Conservation (phyloP, 352 stramenopile genomes). For the Pythium guiyangense region DNA sequence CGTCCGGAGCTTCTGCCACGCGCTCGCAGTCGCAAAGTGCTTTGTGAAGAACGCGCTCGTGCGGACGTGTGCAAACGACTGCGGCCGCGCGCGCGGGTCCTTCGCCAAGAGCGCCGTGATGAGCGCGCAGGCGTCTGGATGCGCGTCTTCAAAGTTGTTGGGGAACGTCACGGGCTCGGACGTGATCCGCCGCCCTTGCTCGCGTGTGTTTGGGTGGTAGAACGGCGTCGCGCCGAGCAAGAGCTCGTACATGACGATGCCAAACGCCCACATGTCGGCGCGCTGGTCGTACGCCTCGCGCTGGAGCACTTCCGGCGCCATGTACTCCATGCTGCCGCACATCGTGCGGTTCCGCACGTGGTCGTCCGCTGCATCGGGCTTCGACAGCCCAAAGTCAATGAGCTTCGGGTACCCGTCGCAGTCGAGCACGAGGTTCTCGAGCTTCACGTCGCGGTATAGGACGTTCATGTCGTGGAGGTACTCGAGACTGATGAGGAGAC, state of each 20-base stretch:
- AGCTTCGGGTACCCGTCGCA: constrained; percentile 86
- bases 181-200: constrained; percentile 74
- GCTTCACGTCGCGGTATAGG: constrained; percentile 89
- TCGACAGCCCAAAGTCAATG: constrained; percentile 82
- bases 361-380: constrained; percentile 39
- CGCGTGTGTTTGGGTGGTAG: constrained; percentile 73
- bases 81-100: constrained; percentile 26
- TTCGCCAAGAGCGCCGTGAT: constrained; percentile 60
- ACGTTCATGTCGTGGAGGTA: constrained; percentile 68
- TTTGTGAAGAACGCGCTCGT: constrained; percentile 50
- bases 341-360: constrained; percentile 54
- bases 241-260: constrained; percentile 88
- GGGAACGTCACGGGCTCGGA: constrained; percentile 62
- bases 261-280: constrained; percentile 75
- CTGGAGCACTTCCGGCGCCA: constrained; percentile 75
- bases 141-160: constrained; percentile 52
- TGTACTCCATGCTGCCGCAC: constrained; percentile 81
- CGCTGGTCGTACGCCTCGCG: constrained; percentile 57
- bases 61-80: constrained; percentile 44
- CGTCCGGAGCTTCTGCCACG: constrained; percentile 43
- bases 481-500: constrained; percentile 76
- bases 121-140: constrained; percentile 44
- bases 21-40: constrained; percentile 22
- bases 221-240: constrained; percentile 84
- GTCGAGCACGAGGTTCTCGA: constrained; percentile 88